phyloP scores from a whole-genome alignment of 2,329 filamentous ascomycete species.

The Neurospora crassa region DNA sequence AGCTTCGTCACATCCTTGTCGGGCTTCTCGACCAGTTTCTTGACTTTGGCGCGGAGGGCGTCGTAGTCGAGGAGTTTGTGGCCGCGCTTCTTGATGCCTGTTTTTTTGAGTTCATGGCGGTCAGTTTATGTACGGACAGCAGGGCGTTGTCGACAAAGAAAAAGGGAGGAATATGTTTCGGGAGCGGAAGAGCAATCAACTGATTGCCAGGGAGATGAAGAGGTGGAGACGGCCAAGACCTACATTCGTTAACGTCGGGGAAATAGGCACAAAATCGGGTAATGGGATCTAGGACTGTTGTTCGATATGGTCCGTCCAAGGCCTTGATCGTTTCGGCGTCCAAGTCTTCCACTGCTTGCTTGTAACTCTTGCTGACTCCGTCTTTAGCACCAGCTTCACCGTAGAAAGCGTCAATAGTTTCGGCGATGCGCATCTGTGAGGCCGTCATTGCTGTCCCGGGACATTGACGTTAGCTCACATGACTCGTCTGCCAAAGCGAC shows the following conservation, averaged over 20 bases:
- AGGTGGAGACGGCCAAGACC: slow-evolving; percentile 17
- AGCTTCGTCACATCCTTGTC: slow-evolving; percentile 98
- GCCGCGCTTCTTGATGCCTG: slow-evolving; percentile 92
- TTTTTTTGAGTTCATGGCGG: slow-evolving; percentile 12
- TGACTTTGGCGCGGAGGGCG: slow-evolving; percentile 87
- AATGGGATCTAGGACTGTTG: slow-evolving; percentile 92
- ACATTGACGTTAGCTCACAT: slow-evolving; percentile 9
- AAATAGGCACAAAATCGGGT: slow-evolving; percentile 96
- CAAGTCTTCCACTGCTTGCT: slow-evolving; percentile 94
- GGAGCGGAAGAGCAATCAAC: background rate
- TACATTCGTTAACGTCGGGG: slow-evolving; percentile 95
- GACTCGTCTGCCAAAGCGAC: background rate
- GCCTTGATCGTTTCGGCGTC: slow-evolving; percentile 98
- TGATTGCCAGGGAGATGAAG: background rate
- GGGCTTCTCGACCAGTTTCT: slow-evolving; percentile 93
- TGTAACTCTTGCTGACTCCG: slow-evolving; percentile 93
- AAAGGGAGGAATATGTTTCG: background rate
- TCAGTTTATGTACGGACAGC: background rate
- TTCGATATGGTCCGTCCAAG: slow-evolving; percentile 86
- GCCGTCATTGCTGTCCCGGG: slow-evolving; percentile 76
- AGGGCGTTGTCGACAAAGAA: background rate
- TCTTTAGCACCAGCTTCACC: slow-evolving; percentile 91
- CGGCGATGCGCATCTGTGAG: slow-evolving; percentile 97
- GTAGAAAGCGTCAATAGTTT: slow-evolving; percentile 99
- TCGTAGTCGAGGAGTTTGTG: slow-evolving; percentile 99